A percentile compares a stretch with the other conserved stretches of the same genome.
These are phyloP conservation scores for Coelastrella sp. DNA, from an alignment of 139 green algal genomes.

Conservation along the genomic window DNA sequence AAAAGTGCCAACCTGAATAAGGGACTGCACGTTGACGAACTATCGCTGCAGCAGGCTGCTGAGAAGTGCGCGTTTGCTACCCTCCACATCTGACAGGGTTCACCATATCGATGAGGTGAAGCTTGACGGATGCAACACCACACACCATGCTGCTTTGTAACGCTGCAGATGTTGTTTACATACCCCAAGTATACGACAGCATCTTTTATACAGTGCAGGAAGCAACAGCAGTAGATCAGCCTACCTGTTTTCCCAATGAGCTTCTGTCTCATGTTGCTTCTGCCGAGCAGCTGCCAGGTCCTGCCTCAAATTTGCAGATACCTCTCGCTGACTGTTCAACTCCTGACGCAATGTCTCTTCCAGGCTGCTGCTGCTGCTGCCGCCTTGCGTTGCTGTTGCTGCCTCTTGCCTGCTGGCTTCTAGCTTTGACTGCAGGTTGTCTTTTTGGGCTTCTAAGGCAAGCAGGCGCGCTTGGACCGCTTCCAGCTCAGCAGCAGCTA, in stretches of 20 bases:
- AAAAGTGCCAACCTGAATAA: too few relatives aligned
- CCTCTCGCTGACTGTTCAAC: slow-evolving; percentile 71
- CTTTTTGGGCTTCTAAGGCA: slow-evolving; percentile 82
- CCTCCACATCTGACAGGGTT: too few relatives aligned
- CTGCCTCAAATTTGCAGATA: slow-evolving; percentile 57
- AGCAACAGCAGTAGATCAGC: background rate
- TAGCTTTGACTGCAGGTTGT: slow-evolving; percentile 64
- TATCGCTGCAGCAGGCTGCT: too few relatives aligned
- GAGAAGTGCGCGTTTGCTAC: too few relatives aligned
- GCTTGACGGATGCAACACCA: too few relatives aligned
- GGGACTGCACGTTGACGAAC: too few relatives aligned
- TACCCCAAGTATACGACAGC: too few relatives aligned
- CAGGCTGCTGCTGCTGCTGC: slow-evolving; percentile 24
- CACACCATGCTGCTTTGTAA: background rate
- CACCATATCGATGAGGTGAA: too few relatives aligned
- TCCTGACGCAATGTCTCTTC: slow-evolving; percentile 77
- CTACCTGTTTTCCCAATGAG: slow-evolving; percentile 32
- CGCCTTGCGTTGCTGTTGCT: background rate
- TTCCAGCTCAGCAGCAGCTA: slow-evolving; percentile 72
- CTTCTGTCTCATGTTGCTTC: slow-evolving; percentile 55
- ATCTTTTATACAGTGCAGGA: background rate
- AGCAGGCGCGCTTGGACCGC: slow-evolving; percentile 67
- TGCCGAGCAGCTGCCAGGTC: slow-evolving; percentile 73
- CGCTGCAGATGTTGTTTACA: too few relatives aligned
- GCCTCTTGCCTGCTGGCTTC: background rate